A percentile compares a stretch with the other conserved stretches of the same genome.
These are phyloP conservation scores for Kluyveromyces sp. DNA, from an alignment of 1,139 yeast species.

Conservation along the genomic window DNA sequence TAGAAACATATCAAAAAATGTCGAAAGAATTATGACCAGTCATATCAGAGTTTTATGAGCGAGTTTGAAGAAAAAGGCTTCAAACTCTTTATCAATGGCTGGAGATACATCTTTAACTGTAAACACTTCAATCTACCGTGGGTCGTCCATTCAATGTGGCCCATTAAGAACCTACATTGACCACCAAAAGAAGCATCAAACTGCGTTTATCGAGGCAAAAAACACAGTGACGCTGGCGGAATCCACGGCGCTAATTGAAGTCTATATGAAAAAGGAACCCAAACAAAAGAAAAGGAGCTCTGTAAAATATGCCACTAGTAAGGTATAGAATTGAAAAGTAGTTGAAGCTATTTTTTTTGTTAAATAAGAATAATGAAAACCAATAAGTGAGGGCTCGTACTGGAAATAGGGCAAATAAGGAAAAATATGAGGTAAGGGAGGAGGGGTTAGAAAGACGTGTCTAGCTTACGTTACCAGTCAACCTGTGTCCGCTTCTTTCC, in stretches of 20 bases:
- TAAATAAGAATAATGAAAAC: too few relatives aligned
- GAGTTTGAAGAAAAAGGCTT: constrained; percentile 27
- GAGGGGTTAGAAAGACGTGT: too few relatives aligned
- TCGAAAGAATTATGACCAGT: constrained; percentile 33
- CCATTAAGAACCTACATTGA: not conserved
- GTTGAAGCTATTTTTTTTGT: too few relatives aligned
- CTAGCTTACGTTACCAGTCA: too few relatives aligned
- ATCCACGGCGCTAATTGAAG: constrained; percentile 9
- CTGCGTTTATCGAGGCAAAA: constrained; percentile 4
- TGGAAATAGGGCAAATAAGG: too few relatives aligned
- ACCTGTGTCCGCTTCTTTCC: too few relatives aligned
- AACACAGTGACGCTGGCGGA: constrained; percentile 13
- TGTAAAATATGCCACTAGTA: too few relatives aligned
- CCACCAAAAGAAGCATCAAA: constrained; percentile 11
- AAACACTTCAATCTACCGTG: constrained; percentile 30
- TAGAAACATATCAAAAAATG: constrained; percentile 13
- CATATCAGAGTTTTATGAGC: constrained; percentile 27
- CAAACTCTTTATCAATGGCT: constrained; percentile 29
- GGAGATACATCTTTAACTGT: constrained; percentile 33
- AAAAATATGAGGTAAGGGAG: too few relatives aligned
- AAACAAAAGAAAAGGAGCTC: too few relatives aligned
- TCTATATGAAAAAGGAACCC: too few relatives aligned
- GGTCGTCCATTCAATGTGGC: constrained; percentile 12
- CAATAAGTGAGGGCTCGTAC: too few relatives aligned
- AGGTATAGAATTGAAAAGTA: too few relatives aligned